Conservation (phyloP, 169 alveolate genomes). For the Cryptosporidium tyzzeri region DNA sequence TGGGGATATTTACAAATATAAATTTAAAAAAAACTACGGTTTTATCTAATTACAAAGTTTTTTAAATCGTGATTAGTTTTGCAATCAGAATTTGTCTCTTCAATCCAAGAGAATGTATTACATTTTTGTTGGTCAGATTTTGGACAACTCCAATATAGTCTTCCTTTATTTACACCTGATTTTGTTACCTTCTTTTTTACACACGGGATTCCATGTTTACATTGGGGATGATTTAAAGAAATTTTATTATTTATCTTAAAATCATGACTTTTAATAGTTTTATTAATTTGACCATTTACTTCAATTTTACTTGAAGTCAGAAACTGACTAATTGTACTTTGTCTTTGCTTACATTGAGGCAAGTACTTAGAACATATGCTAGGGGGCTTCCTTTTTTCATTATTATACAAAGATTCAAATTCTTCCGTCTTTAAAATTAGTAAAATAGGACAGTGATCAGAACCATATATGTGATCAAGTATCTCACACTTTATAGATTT, state of each 20-base stretch:
- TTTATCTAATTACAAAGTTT: not conserved
- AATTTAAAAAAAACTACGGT: too few species aligned
- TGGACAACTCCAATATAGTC: slow-evolving; percentile 42
- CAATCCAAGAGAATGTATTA: slow-evolving; percentile 28
- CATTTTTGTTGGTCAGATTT: slow-evolving; percentile 49
- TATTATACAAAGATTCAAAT: not conserved
- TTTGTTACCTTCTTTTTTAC: slow-evolving; percentile 18
- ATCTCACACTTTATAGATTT: slow-evolving; percentile 21
- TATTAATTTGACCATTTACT: not conserved
- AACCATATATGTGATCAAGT: slow-evolving; percentile 33
- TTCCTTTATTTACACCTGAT: slow-evolving; percentile 42
- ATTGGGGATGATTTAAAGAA: slow-evolving; percentile 1
- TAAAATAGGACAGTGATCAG: slow-evolving; percentile 62
- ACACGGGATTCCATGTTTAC: slow-evolving; percentile 37
- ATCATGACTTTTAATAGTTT: not conserved
- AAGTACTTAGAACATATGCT: slow-evolving; percentile 32
- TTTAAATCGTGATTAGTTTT: slow-evolving; percentile 10
- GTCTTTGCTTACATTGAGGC: slow-evolving; percentile 50
- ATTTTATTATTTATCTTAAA: not conserved
- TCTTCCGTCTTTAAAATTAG: not conserved
- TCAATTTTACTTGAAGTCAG: not conserved
- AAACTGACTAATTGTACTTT: slow-evolving; percentile 9
- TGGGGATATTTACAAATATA: not conserved
- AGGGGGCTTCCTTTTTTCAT: slow-evolving; percentile 16
- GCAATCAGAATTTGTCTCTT: not conserved